phyloP scores from a whole-genome alignment of 495 filamentous ascomycete species.

The Hypoxylon cercidicola region DNA sequence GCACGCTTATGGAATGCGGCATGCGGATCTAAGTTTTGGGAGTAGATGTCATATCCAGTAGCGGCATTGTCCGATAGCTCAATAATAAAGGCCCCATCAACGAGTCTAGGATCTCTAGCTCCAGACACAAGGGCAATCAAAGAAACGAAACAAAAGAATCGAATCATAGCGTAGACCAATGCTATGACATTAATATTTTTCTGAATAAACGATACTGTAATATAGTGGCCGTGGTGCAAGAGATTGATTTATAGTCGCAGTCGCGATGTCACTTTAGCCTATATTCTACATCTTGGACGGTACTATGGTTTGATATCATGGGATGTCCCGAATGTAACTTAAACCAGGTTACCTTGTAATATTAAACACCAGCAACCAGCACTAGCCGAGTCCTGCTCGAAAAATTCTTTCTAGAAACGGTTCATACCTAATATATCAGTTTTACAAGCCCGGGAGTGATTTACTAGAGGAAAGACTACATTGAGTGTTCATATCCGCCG shows the following conservation, averaged over 20 bases:
- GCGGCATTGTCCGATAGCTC: slow-evolving; percentile 12
- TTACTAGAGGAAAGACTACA: not conserved
- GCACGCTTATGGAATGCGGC: slow-evolving; percentile 34
- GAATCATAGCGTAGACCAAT: not conserved
- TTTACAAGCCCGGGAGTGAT: not conserved
- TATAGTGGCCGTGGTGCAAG: not conserved
- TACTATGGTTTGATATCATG: not conserved
- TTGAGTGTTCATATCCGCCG: not conserved
- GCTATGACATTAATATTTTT: not conserved
- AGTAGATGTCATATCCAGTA: slow-evolving; percentile 1
- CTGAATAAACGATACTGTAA: not conserved
- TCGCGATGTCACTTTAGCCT: slow-evolving; percentile 24
- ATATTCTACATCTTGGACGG: slow-evolving; percentile 2
- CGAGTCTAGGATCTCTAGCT: slow-evolving; percentile 7
- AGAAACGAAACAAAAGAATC: not conserved
- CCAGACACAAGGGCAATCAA: slow-evolving; percentile 1
- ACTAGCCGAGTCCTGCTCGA: not conserved
- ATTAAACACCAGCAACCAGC: not conserved
- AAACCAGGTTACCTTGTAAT: not conserved
- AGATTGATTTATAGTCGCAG: slow-evolving; percentile 2
- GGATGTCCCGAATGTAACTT: slow-evolving; percentile 14
- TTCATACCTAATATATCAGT: not conserved
- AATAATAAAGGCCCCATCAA: slow-evolving; percentile 27
- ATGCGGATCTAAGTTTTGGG: slow-evolving; percentile 12
- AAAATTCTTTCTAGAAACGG: not conserved